Base-by-base conservation (phyloP, 108 stramenopile genomes). In the Pseudonitzschia multistriata region DNA sequence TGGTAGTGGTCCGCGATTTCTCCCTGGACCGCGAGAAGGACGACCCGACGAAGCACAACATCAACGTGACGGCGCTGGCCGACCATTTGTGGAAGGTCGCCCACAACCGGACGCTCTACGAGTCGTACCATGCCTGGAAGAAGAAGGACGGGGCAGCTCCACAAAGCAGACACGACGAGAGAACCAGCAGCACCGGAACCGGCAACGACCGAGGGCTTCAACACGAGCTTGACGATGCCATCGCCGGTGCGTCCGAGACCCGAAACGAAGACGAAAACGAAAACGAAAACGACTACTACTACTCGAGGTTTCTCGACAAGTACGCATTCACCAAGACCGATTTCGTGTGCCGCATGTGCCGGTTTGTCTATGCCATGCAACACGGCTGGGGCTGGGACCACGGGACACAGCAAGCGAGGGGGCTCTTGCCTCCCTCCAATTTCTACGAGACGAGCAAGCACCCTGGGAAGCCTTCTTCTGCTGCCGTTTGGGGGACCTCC, bases 121-220 rank as follows among this genome's bases (percentile, higher is more conserved):
- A 88, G 47, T 82, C 79, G 11, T 86, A 91, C 63, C 90, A 91
- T 66, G 59, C 62, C 4, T 91, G 90, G 90, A n/a, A n/a, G n/a
- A n/a, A n/a, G n/a, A n/a, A n/a, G n/a, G n/a, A n/a, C n/a, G n/a
- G n/a, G n/a, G n/a, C n/a, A n/a, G n/a, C n/a, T n/a, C n/a, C n/a
- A n/a, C n/a, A n/a, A n/a, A n/a, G n/a, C n/a, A n/a, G n/a, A n/a
- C n/a, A n/a, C n/a, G n/a, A n/a, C n/a, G n/a, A n/a, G n/a, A n/a
- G n/a, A n/a, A n/a, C n/a, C n/a, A n/a, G n/a, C n/a, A n/a, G n/a
- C n/a, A n/a, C n/a, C n/a, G n/a, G n/a, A n/a, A n/a, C n/a, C n/a
- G n/a, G n/a, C n/a, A n/a, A n/a, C n/a, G n/a, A n/a, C n/a, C n/a
- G n/a, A n/a, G n/a, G n/a, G n/a, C n/a, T n/a, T n/a, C 66, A 87